Conservation (phyloP, 176 grass and related monocot species). For the Dendrocalamus sinicus region DNA sequence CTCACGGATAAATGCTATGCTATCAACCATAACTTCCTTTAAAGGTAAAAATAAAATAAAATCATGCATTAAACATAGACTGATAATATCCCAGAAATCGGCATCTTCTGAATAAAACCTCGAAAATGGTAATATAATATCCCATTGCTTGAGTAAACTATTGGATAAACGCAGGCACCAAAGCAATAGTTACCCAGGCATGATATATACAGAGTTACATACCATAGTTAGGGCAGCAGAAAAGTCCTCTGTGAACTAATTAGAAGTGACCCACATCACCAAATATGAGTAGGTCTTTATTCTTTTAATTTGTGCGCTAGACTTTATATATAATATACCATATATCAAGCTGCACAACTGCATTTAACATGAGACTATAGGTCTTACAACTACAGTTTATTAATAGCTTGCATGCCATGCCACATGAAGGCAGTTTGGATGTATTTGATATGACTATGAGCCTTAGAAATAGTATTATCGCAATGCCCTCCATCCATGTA, state of each 20-base stretch:
- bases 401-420: not conserved
- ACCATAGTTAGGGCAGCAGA: slow-evolving; percentile 16
- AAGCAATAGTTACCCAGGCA: not conserved
- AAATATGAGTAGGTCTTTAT: slow-evolving; percentile 13
- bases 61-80: slow-evolving; percentile 26
- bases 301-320: not conserved
- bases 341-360: slow-evolving; percentile 13
- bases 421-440: slow-evolving; percentile 1
- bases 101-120: slow-evolving; percentile 24
- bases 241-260: not conserved
- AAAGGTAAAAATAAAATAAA: slow-evolving; percentile 18
- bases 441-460: not conserved
- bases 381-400: slow-evolving; percentile 6
- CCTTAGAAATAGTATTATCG: slow-evolving; percentile 17
- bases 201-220: not conserved
- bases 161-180: slow-evolving; percentile 12
- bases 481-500: slow-evolving; percentile 6
- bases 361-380: not conserved
- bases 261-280: slow-evolving; percentile 9
- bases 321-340: slow-evolving; percentile 15
- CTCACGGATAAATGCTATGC: slow-evolving; percentile 20
- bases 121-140: slow-evolving; percentile 13
- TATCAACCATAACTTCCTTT: slow-evolving; percentile 30
- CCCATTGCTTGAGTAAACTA: slow-evolving; percentile 35
- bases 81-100: slow-evolving; percentile 16